Base-by-base conservation (phyloP, 2,329 filamentous ascomycete species). In the Aspergillus pseudoglaucus region DNA sequence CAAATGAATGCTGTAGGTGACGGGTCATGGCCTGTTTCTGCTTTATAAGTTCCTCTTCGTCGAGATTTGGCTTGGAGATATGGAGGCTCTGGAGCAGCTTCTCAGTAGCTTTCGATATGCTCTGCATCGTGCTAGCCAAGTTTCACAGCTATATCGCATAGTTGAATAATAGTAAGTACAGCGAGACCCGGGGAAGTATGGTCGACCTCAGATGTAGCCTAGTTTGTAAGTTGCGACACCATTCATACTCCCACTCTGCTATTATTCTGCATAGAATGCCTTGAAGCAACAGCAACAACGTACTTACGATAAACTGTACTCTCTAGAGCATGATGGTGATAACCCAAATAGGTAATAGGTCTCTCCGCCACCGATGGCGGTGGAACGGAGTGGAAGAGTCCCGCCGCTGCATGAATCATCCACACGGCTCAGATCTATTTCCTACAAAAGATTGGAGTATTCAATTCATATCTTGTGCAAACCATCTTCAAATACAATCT, bases 391-490 rank as follows among this genome's bases (percentile, higher is more conserved):
- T 56, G 51, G 61, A 64, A 62, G 27, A 48, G 45, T 27, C 48
- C 59, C 52, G 61, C 50, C 45, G 46, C 38, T 51, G 45, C 55
- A 44, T 53, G 61, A 64, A 63, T 50, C 58, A 44, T 59, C 59
- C 55, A 55, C 14, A 23, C 14, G 8, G n/a, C 15, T 37, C n/a
- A 37, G 6, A 37, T 37, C 33, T 37, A 37, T 37, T 17, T 37
- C n/a, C 6, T 17, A 37, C 33, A 7, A n/a, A 15, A 3, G 8
- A 35, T 17, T n/a, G 6, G 33, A 37, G 25, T 10, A 10, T 27
- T 4, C 25, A 27, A 27, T 2, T 30, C 25, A 4, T 30, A 38
- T 17, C 35, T 38, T 37, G n/a, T 7, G 17, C n/a, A 38, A 18
- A 38, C 35, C 4, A 25, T 38, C 32, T 38, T 7, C 15, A 37